Conservation (phyloP, 208 protist species). For the Trypanosoma boissoni region DNA sequence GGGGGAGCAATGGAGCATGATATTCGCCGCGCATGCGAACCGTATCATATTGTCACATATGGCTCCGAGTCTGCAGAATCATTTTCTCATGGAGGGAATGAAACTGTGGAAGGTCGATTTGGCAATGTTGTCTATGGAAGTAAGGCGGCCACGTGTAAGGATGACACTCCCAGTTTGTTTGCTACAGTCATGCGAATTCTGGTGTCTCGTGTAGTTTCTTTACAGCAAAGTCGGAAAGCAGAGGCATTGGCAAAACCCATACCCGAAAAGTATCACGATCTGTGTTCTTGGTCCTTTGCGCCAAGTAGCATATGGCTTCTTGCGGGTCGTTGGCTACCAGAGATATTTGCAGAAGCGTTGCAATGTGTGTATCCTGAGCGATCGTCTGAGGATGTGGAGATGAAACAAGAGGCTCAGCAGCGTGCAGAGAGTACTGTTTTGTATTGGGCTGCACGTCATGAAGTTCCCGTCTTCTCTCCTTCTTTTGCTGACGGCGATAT, state of each 20-base stretch:
- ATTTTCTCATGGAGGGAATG: not conserved
- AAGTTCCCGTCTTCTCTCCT: constrained; percentile 79
- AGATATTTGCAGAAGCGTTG: constrained; percentile 45
- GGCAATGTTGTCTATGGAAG: constrained; percentile 61
- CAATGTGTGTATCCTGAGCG: constrained; percentile 7
- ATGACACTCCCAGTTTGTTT: not conserved
- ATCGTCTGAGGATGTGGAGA: constrained; percentile 3
- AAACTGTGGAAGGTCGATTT: constrained; percentile 28
- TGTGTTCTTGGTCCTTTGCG: constrained; percentile 62
- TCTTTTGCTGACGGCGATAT: constrained; percentile 82
- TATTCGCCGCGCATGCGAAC: constrained; percentile 66
- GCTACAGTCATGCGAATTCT: not conserved
- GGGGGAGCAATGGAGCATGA: constrained; percentile 90
- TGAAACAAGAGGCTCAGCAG: constrained; percentile 27
- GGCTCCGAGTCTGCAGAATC: constrained; percentile 26
- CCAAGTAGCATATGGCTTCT: constrained; percentile 78
- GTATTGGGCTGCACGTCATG: constrained; percentile 77
- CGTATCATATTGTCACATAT: constrained; percentile 44
- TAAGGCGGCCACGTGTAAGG: no score
- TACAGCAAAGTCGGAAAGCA: constrained; percentile 29
- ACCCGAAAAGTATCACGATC: constrained; percentile 27
- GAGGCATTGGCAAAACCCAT: constrained; percentile 11
- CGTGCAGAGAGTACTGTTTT: constrained; percentile 58
- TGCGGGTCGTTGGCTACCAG: constrained; percentile 65
- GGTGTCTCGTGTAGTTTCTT: constrained; percentile 13